These are phyloP conservation scores for Pythium plurisporium DNA, from an alignment of 352 stramenopile genomes.

Conservation along the genomic window DNA sequence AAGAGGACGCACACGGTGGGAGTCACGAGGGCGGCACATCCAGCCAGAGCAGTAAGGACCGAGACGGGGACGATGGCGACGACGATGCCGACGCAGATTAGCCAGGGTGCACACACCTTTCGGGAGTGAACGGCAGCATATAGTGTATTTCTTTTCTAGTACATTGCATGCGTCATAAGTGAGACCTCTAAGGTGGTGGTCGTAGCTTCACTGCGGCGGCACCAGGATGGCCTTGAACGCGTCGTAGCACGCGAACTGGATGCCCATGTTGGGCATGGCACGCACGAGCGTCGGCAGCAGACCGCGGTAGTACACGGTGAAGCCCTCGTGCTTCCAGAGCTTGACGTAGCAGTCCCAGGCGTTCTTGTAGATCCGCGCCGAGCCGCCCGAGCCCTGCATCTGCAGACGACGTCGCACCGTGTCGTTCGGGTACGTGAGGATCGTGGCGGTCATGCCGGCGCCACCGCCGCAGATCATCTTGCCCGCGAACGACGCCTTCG, in stretches of 20 bases:
- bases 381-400: slow-evolving; percentile 77
- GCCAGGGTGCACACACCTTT: too few species aligned
- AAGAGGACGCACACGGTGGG: slow-evolving; percentile 3
- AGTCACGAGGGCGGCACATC: background rate
- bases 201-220: slow-evolving; percentile 1
- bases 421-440: slow-evolving; percentile 88
- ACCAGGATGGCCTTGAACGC: slow-evolving; percentile 43
- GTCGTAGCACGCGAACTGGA: slow-evolving; percentile 87
- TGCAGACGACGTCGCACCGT: slow-evolving; percentile 81
- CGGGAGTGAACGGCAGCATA: background rate
- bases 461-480: slow-evolving; percentile 76
- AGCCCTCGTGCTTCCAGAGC: slow-evolving; percentile 56
- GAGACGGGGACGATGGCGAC: slow-evolving; percentile 1
- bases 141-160: slow-evolving; percentile 15
- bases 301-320: slow-evolving; percentile 69
- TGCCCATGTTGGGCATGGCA: slow-evolving; percentile 82
- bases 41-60: background rate
- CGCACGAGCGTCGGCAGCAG: slow-evolving; percentile 76
- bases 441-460: slow-evolving; percentile 77
- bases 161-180: slow-evolving; percentile 2
- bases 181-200: background rate
- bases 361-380: slow-evolving; percentile 55
- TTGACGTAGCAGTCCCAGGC: slow-evolving; percentile 75
- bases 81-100: slow-evolving; percentile 1
- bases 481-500: slow-evolving; percentile 45